phyloP scores from a whole-genome alignment of 768 basidiomycete species.

The Phlebiopsis flavidoalba region DNA sequence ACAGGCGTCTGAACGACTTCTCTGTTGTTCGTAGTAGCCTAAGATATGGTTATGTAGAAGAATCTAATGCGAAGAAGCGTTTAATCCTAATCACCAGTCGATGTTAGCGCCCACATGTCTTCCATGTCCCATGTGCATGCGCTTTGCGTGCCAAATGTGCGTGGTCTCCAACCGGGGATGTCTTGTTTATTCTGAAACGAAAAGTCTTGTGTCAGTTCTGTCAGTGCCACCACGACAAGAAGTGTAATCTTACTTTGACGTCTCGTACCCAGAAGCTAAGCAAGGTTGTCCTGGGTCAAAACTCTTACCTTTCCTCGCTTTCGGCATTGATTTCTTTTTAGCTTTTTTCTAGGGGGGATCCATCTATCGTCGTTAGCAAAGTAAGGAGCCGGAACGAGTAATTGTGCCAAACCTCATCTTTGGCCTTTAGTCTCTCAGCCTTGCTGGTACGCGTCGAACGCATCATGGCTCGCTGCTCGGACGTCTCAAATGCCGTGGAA shows the following conservation, averaged over 20 bases:
- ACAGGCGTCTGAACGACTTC: slow-evolving; percentile 85
- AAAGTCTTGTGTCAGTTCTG: neutral
- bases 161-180: slow-evolving; percentile 97
- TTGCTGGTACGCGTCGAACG: slow-evolving; percentile 82
- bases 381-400: neutral
- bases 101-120: slow-evolving; percentile 88
- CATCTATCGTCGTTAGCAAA: neutral
- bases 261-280: too few species aligned
- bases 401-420: slow-evolving; percentile 58
- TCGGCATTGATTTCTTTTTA: slow-evolving; percentile 46
- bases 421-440: slow-evolving; percentile 78
- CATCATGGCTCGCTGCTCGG: slow-evolving; percentile 96
- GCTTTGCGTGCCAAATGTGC: slow-evolving; percentile 95
- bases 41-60: neutral
- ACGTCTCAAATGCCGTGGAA: slow-evolving; percentile 87
- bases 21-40: slow-evolving; percentile 88
- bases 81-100: slow-evolving; percentile 53
- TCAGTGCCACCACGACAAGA: neutral
- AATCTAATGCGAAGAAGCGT: neutral
- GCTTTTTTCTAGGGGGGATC: slow-evolving; percentile 55
- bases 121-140: slow-evolving; percentile 96
- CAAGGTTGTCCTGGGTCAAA: slow-evolving; percentile 51
- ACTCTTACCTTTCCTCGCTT: slow-evolving; percentile 57
- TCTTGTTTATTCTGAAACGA: slow-evolving; percentile 66
- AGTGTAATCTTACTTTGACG: slow-evolving; percentile 59